Base-by-base conservation (phyloP, 345 rosid species). In the Heritiera fomes region DNA sequence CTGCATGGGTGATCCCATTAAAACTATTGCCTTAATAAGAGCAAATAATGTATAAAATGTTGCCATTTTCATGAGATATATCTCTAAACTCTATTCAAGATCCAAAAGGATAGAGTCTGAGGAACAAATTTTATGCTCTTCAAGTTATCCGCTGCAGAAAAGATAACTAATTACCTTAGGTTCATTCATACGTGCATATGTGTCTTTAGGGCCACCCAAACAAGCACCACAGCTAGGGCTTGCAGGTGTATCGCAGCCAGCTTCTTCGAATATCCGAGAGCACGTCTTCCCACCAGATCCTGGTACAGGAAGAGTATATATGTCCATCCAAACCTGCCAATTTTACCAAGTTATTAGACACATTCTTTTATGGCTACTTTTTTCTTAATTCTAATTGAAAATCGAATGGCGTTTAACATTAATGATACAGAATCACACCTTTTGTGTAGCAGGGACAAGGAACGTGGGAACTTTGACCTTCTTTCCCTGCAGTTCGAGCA, bases 201-300 rank as follows among this genome's bases (percentile, higher is more conserved):
- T 96, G 84, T 96, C 99, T 80, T 81, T 75, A 47, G 99, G 99
- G 80, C 99, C 97, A 81, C 99, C 99, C 91, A 96, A 86, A 82
- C 99, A 96, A 68, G 99, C 99, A 79, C 94, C 98, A 80, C 99
- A 96, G 80, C 93, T 88, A 80, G 99, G 98, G 85, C 93, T 96
- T 28, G 98, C 84, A 71, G 98, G 99, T 7, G 98, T 89, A 86
- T 96, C 99, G 53, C 99, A 96, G 52, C 99, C 99, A 64, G 95
- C 98, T 87, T 94, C 98, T 87, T 94, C 98, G 15, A 96, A 96
- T 84, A 96, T 94, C 91, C 91, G 97, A 9, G 99, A 90, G 85
- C 97, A 92, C 8, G 99, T 96, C 85, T 91, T 96, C 50, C 99
- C 99, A 79, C 95, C 97, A 67, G 99, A 82, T 82, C 98, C 98